A percentile compares a stretch with the other conserved stretches of the same genome.
Evolutionary conservation across 768 basidiomycete species (phyloP).

Genomic region (Nevesoporus exiguus): DNA sequence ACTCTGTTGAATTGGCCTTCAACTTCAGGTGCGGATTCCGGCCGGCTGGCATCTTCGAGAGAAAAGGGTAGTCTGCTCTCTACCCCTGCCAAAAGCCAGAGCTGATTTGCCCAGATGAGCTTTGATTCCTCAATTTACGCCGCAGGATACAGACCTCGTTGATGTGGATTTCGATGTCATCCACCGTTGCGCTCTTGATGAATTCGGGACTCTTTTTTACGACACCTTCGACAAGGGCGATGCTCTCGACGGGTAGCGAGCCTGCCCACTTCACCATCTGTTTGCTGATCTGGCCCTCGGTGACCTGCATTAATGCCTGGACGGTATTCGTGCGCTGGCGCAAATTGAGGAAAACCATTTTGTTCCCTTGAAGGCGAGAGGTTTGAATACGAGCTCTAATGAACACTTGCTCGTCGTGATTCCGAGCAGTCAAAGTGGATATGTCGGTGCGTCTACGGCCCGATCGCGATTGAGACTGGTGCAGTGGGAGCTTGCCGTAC

Average conservation of each 20-base stretch:
- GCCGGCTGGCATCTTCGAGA: conserved; percentile 86
- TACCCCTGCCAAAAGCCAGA: conserved; percentile 77
- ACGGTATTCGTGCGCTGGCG: conserved; percentile 86
- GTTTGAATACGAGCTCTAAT: conserved; percentile 91
- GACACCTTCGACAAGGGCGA: conserved; percentile 84
- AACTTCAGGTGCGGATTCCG: conserved; percentile 67
- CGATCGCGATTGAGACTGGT: conserved; percentile 84
- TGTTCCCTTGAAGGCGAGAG: conserved; percentile 87
- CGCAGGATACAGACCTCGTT: conserved; percentile 52
- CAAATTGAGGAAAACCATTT: conserved; percentile 92
- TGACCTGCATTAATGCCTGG: conserved; percentile 75
- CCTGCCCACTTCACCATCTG: conserved; percentile 97
- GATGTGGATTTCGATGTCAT: conserved; percentile 85
- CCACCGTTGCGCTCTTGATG: conserved; percentile 90
- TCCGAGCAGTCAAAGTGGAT: conserved; percentile 51
- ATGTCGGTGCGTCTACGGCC: conserved; percentile 62
- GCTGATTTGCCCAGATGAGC: conserved; percentile 39
- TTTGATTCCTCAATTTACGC: background rate
- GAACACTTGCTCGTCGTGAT: conserved; percentile 72
- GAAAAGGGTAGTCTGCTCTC: conserved; percentile 85
- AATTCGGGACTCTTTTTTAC: conserved; percentile 74
- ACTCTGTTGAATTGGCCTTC: conserved; percentile 74
- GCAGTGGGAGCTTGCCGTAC: conserved; percentile 86
- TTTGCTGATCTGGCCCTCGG: conserved; percentile 80
- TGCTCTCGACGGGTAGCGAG: conserved; percentile 76